Percentiles rank a stretch among this genome's conserved stretches.
These are phyloP conservation scores for Plasmopara muralis DNA, from an alignment of 352 stramenopile genomes.

Conservation along the genomic window DNA sequence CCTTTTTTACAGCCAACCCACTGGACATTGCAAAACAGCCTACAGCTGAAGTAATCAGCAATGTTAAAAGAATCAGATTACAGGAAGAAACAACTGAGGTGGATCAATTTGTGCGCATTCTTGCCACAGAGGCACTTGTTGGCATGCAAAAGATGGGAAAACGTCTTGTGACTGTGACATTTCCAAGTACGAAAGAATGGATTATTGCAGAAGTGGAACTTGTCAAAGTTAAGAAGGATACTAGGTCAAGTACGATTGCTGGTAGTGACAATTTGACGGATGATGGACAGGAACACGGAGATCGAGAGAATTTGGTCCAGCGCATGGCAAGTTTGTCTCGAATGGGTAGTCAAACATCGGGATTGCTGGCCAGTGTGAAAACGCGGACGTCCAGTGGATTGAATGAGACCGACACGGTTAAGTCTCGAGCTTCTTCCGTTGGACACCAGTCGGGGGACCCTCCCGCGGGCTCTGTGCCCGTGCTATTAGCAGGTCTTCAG, in stretches of 20 bases:
- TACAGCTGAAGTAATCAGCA: constrained; percentile 18
- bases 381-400: constrained; percentile 8
- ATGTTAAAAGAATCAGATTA: constrained; percentile 50
- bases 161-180: constrained; percentile 45
- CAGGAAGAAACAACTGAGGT: constrained; percentile 9
- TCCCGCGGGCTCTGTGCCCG: constrained; percentile 38
- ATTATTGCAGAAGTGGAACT: constrained; percentile 63
- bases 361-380: constrained; percentile 53
- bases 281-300: constrained; percentile 13
- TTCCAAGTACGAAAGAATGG: constrained; percentile 44
- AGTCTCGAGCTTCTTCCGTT: constrained; percentile 10
- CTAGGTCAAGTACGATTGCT: constrained; percentile 7
- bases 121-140: constrained; percentile 41
- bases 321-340: constrained; percentile 68
- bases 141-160: constrained; percentile 61
- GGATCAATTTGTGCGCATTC: constrained; percentile 26
- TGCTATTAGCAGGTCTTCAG: constrained; percentile 43
- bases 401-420: background rate
- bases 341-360: constrained; percentile 45
- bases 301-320: constrained; percentile 53
- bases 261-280: background rate
- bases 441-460: constrained; percentile 18
- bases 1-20: constrained; percentile 53
- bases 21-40: constrained; percentile 36
- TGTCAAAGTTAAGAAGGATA: constrained; percentile 73